Evolutionary conservation across 495 filamentous ascomycete genomes (phyloP).

Genomic region (Podospora didyma): DNA sequence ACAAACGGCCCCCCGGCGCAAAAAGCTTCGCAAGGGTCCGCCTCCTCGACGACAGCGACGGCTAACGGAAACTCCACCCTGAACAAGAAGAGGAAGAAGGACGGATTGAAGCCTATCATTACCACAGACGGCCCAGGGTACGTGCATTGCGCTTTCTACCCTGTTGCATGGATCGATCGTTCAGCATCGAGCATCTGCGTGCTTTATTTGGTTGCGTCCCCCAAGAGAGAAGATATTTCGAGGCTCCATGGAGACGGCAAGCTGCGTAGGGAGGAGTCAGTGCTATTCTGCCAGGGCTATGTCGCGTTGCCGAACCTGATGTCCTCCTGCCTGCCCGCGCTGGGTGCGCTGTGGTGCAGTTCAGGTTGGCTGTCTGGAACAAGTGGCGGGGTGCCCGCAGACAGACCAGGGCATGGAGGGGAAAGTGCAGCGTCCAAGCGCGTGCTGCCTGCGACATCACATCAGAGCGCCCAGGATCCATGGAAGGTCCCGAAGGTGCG

Average conservation of each 20-base stretch:
- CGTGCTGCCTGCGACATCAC: constrained; percentile 21
- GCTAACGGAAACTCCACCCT: constrained; percentile 32
- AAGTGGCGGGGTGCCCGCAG: constrained; percentile 31
- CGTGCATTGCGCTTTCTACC: constrained; percentile 28
- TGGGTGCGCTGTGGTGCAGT: too few relatives aligned
- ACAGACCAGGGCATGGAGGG: constrained; percentile 16
- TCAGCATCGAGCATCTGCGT: not conserved
- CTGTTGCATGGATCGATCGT: constrained; percentile 8
- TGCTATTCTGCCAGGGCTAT: constrained; percentile 13
- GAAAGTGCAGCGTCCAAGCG: constrained; percentile 21
- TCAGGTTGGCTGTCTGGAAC: constrained; percentile 4
- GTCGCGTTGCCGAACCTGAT: constrained; percentile 17
- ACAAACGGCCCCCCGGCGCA: constrained; percentile 23
- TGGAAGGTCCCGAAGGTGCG: not conserved
- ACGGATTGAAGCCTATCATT: constrained; percentile 85
- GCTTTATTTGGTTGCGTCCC: constrained; percentile 11
- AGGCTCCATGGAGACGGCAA: not conserved
- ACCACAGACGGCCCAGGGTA: constrained; percentile 65
- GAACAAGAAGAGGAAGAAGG: constrained; percentile 86
- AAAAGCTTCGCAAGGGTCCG: constrained; percentile 20
- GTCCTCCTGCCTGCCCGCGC: not conserved
- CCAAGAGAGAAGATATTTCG: constrained; percentile 22
- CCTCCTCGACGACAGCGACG: constrained; percentile 14
- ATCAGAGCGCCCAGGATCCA: not conserved
- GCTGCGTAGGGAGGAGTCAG: constrained; percentile 16